Evolutionary conservation across 78 protist species (phyloP).

Genomic region (Fonticula alba): DNA sequence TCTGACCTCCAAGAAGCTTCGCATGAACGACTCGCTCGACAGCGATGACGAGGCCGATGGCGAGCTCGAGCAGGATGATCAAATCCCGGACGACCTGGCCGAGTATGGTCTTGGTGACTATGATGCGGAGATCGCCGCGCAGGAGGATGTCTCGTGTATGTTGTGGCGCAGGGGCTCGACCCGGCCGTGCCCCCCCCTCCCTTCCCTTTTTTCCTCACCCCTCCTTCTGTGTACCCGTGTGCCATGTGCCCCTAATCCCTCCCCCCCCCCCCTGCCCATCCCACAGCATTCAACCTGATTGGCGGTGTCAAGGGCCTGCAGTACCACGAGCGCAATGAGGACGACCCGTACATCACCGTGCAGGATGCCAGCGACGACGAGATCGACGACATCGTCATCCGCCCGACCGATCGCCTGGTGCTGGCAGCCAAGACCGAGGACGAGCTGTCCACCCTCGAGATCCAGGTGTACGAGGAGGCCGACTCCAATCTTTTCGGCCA

Average conservation of each 20-base stretch:
- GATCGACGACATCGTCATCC: slow-evolving; percentile 31
- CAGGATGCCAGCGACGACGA: slow-evolving; percentile 21
- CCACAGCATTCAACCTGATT: neutral
- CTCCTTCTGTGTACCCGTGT: slow-evolving; percentile 12
- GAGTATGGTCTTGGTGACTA: slow-evolving; percentile 13
- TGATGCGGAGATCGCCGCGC: slow-evolving; percentile 15
- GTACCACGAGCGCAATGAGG: neutral
- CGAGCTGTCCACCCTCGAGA: slow-evolving; percentile 33
- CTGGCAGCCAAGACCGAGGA: slow-evolving; percentile 43
- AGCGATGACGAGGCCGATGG: slow-evolving; percentile 1
- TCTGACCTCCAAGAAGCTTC: neutral
- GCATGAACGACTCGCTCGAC: slow-evolving; percentile 5
- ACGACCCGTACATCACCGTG: neutral
- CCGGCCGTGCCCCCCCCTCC: too few species aligned
- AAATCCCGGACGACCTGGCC: slow-evolving; percentile 18
- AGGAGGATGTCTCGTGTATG: too few species aligned
- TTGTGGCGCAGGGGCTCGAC: too few species aligned
- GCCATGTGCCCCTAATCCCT: slow-evolving; percentile 11
- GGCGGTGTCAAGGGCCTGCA: neutral
- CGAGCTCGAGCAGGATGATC: slow-evolving; percentile 8
- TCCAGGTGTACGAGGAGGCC: slow-evolving; percentile 48
- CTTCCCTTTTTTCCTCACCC: slow-evolving; percentile 10
- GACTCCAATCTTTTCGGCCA: slow-evolving; percentile 50
- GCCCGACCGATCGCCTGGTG: slow-evolving; percentile 31
- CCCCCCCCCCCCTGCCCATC: slow-evolving; percentile 9